Conservation (phyloP, 1,139 yeast genomes). For the Geotrichum aggregatum region DNA sequence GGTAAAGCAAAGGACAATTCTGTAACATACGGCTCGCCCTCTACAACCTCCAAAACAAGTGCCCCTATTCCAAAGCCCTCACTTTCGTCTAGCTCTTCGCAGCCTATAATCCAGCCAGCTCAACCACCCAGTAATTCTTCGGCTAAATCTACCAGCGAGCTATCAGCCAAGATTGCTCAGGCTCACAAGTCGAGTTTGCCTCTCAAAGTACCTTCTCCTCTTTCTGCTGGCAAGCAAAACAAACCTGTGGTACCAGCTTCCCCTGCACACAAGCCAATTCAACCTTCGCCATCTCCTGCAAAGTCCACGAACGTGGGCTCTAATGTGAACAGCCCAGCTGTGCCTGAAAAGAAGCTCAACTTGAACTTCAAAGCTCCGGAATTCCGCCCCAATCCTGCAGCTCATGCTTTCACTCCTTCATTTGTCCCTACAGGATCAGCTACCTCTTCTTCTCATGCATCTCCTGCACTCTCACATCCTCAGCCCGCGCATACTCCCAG, state of each 20-base stretch:
- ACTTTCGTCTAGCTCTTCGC: slow-evolving; percentile 14
- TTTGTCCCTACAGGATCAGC: slow-evolving; percentile 29
- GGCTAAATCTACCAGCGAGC: slow-evolving; percentile 22
- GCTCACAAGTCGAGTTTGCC: slow-evolving; percentile 15
- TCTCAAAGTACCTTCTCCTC: slow-evolving; percentile 21
- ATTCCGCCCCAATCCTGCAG: slow-evolving; percentile 67
- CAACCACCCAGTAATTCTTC: slow-evolving; percentile 27
- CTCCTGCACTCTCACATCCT: slow-evolving; percentile 21
- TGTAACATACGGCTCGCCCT: slow-evolving; percentile 11
- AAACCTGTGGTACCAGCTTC: slow-evolving; percentile 6
- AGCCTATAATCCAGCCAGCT: slow-evolving; percentile 12
- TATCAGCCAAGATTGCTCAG: slow-evolving; percentile 16
- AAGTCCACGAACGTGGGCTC: too few relatives aligned
- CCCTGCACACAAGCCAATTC: slow-evolving; percentile 9
- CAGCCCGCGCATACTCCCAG: slow-evolving; percentile 17
- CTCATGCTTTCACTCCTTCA: slow-evolving; percentile 66
- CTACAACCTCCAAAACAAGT: slow-evolving; percentile 15
- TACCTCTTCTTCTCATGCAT: slow-evolving; percentile 15
- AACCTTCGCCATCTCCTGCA: slow-evolving; percentile 12
- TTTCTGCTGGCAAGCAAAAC: slow-evolving; percentile 10
- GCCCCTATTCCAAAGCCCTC: slow-evolving; percentile 15
- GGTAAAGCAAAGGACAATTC: slow-evolving; percentile 58
- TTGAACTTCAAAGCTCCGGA: slow-evolving; percentile 56
- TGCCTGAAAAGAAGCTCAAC: slow-evolving; percentile 35
- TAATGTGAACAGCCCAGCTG: slow-evolving; percentile 18